A percentile compares a stretch with the other conserved stretches of the same genome.
Evolutionary conservation across 176 grass and related monocot species (phyloP).

Genomic region (Aegilops bicornis): DNA sequence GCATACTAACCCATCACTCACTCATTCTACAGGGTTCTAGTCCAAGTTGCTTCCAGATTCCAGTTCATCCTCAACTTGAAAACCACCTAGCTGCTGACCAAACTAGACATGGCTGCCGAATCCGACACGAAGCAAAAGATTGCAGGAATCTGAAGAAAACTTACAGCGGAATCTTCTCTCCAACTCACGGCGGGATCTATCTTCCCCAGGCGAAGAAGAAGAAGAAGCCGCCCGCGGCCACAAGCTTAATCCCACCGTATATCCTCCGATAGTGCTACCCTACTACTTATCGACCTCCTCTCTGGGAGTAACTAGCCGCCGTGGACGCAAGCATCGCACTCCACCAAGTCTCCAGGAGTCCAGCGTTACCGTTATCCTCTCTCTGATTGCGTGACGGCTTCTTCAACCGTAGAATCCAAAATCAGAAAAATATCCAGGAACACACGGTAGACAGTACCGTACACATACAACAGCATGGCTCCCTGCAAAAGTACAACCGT

Average conservation of each 20-base stretch:
- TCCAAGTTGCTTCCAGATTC: too few species aligned
- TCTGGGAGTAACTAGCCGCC: too few species aligned
- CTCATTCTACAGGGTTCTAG: background rate
- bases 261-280: too few species aligned
- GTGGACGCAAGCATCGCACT: too few species aligned
- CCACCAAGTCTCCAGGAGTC: too few species aligned
- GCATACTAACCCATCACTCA: background rate
- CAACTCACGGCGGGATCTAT: background rate
- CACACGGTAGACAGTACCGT: background rate
- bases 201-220: background rate
- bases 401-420: background rate
- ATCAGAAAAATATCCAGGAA: background rate
- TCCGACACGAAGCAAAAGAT: background rate
- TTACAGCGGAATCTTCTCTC: background rate
- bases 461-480: background rate
- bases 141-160: background rate
- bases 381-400: background rate
- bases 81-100: background rate
- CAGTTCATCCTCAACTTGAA: background rate
- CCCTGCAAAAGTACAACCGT: background rate
- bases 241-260: background rate
- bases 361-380: too few species aligned
- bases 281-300: too few species aligned
- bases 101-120: too few species aligned
- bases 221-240: background rate